A percentile compares a stretch with the other conserved stretches of the same genome.
Conservation (phyloP, 2,329 filamentous ascomycete genomes). For the Colletotrichum destructivum region DNA sequence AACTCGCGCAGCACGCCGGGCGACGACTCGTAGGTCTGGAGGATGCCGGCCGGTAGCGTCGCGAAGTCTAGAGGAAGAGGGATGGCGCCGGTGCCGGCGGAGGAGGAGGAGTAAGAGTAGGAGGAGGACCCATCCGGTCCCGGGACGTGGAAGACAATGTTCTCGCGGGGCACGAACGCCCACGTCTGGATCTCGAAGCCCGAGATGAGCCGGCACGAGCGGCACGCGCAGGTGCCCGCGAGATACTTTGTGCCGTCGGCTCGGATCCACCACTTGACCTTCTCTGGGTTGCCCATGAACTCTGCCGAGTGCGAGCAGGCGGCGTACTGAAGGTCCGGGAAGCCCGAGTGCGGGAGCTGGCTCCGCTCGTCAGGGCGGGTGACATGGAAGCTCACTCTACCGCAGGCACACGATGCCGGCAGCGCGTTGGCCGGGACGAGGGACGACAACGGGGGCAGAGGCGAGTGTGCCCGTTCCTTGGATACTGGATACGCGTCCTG, state of each 20-base stretch:
- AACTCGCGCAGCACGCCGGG: constrained; percentile 71
- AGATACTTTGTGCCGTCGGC: constrained; percentile 65
- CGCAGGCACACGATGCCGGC: constrained; percentile 49
- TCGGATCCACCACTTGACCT: constrained; percentile 74
- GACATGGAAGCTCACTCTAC: constrained; percentile 67
- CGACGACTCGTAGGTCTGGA: constrained; percentile 69
- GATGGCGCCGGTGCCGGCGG: too few species aligned
- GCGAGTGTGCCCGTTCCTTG: not conserved
- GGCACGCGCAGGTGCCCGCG: constrained; percentile 73
- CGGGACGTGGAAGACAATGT: constrained; percentile 64
- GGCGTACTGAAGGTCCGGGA: constrained; percentile 60
- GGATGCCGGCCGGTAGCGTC: constrained; percentile 55
- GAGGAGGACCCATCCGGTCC: not conserved
- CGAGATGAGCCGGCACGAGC: constrained; percentile 71
- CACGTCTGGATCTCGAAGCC: constrained; percentile 77
- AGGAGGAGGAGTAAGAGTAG: not conserved
- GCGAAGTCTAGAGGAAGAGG: constrained; percentile 53
- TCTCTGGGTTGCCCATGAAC: constrained; percentile 57
- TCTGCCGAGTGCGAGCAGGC: constrained; percentile 1
- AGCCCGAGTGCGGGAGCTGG: constrained; percentile 60
- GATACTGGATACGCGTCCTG: not conserved
- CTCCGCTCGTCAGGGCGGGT: constrained; percentile 67
- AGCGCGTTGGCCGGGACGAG: constrained; percentile 31
- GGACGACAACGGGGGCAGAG: not conserved
- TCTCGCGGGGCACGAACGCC: constrained; percentile 74